Conservation (phyloP, 2,329 filamentous ascomycete genomes). For the Epichloe scottii region DNA sequence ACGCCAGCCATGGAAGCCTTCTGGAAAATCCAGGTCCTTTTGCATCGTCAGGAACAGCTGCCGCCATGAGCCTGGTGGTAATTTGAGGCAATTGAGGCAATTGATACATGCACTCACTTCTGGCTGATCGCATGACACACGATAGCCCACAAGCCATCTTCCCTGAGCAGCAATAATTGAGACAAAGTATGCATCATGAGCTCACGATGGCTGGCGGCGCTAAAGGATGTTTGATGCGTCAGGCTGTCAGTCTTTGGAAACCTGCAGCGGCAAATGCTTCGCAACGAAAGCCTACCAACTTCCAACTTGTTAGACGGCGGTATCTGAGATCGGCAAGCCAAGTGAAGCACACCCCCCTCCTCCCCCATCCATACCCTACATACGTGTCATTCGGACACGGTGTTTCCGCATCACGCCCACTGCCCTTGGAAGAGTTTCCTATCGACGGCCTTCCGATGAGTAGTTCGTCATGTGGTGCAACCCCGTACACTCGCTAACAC, state of each 20-base stretch:
- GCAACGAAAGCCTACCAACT: too few relatives aligned
- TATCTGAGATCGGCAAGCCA: not conserved
- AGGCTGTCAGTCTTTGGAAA: not conserved
- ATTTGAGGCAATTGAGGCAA: not conserved
- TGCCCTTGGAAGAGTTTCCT: too few relatives aligned
- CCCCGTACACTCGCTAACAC: too few relatives aligned
- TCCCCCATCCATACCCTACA: too few relatives aligned
- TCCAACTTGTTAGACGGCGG: not conserved
- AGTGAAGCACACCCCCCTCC: not conserved
- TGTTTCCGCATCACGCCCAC: not conserved
- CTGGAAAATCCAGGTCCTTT: not conserved
- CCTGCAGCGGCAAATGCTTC: not conserved
- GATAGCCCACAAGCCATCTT: too few relatives aligned
- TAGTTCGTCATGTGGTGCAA: too few relatives aligned
- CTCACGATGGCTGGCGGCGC: not conserved
- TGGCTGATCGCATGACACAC: too few relatives aligned
- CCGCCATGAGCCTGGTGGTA: not conserved
- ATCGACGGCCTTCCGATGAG: too few relatives aligned
- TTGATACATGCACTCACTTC: too few relatives aligned
- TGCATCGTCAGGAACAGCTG: too few relatives aligned
- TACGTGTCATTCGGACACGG: not conserved
- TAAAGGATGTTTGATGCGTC: not conserved
- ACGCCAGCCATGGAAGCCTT: not conserved
- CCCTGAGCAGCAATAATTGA: not conserved
- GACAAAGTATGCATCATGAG: not conserved